A percentile compares a stretch with the other conserved stretches of the same genome.
phyloP scores from a whole-genome alignment of 352 stramenopile genomes.

The Globisporangium echinulatum region DNA sequence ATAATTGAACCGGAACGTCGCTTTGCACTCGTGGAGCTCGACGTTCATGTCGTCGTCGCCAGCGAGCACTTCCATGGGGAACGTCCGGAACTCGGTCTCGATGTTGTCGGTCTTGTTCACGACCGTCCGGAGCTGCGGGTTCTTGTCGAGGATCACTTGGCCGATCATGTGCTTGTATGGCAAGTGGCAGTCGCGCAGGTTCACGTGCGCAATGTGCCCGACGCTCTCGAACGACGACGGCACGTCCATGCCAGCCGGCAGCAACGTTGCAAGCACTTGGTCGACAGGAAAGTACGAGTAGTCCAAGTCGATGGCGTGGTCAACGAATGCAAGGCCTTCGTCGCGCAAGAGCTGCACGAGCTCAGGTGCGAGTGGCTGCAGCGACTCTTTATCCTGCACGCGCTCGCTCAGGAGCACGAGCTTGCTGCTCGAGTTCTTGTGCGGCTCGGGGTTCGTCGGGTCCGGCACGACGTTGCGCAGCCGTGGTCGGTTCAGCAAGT shows the following conservation, averaged over 20 bases:
- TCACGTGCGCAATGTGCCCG: conserved; percentile 97
- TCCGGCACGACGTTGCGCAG: conserved; percentile 74
- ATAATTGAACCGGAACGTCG: conserved; percentile 93
- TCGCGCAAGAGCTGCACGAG: conserved; percentile 46
- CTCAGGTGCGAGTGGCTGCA: conserved; percentile 41
- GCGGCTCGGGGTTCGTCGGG: conserved; percentile 49
- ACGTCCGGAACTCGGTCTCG: conserved; percentile 93
- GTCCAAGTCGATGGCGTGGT: conserved; percentile 65
- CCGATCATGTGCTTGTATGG: conserved; percentile 97
- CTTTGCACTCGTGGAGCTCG: conserved; percentile 91
- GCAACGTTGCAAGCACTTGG: conserved; percentile 72
- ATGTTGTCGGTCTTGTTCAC: conserved; percentile 98
- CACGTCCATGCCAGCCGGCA: conserved; percentile 81
- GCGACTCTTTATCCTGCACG: conserved; percentile 45
- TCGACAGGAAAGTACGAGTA: conserved; percentile 78
- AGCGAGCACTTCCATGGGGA: conserved; percentile 95
- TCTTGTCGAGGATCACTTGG: conserved; percentile 98
- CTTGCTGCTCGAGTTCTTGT: conserved; percentile 63
- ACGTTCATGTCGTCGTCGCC: conserved; percentile 83
- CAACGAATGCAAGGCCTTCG: conserved; percentile 55
- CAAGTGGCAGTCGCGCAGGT: conserved; percentile 91
- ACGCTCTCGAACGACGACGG: conserved; percentile 94
- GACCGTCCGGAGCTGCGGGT: conserved; percentile 91
- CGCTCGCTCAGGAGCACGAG: conserved; percentile 65
- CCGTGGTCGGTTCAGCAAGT: conserved; percentile 64